phyloP scores from a whole-genome alignment of 768 basidiomycete genomes.

The Steccherinum ochraceum region DNA sequence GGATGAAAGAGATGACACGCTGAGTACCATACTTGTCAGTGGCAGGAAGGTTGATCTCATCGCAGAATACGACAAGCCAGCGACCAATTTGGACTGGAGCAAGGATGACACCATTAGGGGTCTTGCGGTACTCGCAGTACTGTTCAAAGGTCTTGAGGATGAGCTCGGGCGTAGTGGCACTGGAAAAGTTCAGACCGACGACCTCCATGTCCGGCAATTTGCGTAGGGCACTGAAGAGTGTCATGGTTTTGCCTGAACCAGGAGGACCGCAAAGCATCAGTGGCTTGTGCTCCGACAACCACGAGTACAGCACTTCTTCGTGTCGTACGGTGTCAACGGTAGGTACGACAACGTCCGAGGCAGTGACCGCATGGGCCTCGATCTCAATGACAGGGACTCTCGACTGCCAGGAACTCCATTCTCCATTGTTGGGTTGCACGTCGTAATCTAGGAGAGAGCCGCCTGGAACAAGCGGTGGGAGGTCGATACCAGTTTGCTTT shows the following conservation, averaged over 20 bases:
- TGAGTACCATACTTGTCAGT: constrained; percentile 98
- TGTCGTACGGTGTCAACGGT: constrained; percentile 98
- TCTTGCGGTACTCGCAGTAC: constrained; percentile 98
- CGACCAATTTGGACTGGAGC: constrained; percentile 92
- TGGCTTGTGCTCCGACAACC: constrained; percentile 98
- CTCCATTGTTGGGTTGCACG: constrained; percentile 77
- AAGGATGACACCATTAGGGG: constrained; percentile 94
- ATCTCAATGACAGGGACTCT: constrained; percentile 94
- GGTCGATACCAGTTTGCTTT: constrained; percentile 81
- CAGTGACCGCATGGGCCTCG: constrained; percentile 92
- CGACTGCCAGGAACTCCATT: constrained; percentile 90
- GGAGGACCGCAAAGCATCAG: constrained; percentile 98
- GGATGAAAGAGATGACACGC: constrained; percentile 95
- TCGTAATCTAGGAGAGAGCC: constrained; percentile 93
- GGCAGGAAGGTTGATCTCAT: constrained; percentile 97
- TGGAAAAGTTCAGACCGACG: constrained; percentile 98
- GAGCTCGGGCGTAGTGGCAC: constrained; percentile 95
- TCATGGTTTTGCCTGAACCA: constrained; percentile 99
- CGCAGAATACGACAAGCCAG: constrained; percentile 99
- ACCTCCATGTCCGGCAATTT: constrained; percentile 99
- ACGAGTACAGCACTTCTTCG: constrained; percentile 97
- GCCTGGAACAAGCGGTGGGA: constrained; percentile 69
- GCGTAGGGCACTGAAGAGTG: constrained; percentile 92
- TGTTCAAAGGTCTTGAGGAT: constrained; percentile 99
- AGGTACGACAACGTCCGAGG: constrained; percentile 94